A percentile compares a stretch with the other conserved stretches of the same genome.
These are phyloP conservation scores for Arthrobotrys sinensis DNA, from an alignment of 2,329 filamentous ascomycete genomes.

Conservation along the genomic window DNA sequence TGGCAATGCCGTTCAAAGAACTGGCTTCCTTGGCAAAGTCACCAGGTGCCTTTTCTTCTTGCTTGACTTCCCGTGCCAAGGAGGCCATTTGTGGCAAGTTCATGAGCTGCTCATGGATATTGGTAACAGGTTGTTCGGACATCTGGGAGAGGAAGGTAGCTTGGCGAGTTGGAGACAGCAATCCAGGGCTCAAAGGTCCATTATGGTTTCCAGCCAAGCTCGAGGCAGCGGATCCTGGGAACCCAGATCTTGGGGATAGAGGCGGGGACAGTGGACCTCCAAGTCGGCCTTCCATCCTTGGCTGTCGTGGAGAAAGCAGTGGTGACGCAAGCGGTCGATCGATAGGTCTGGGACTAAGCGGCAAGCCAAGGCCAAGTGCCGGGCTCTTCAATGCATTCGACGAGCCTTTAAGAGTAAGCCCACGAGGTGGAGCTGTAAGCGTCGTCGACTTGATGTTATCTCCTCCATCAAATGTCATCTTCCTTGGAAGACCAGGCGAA, in stretches of 20 bases:
- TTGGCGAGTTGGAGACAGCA: constrained; percentile 45
- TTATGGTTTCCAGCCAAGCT: constrained; percentile 29
- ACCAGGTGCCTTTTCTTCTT: constrained; percentile 57
- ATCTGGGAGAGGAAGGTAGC: constrained; percentile 50
- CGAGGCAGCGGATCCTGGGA: constrained; percentile 57
- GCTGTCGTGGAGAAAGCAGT: constrained; percentile 58
- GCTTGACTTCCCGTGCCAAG: constrained; percentile 58
- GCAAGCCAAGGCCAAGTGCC: constrained; percentile 54
- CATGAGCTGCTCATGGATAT: constrained; percentile 60
- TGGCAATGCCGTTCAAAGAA: constrained; percentile 59
- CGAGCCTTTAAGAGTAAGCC: constrained; percentile 42
- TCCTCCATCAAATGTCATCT: constrained; percentile 53
- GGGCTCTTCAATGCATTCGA: constrained; percentile 58
- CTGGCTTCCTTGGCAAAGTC: constrained; percentile 59
- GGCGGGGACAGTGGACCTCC: constrained; percentile 62
- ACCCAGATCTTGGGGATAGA: constrained; percentile 62
- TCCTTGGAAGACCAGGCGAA: constrained; percentile 52
- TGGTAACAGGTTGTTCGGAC: constrained; percentile 52
- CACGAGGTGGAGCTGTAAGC: constrained; percentile 48
- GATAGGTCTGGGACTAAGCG: constrained; percentile 63
- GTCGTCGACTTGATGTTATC: constrained; percentile 59
- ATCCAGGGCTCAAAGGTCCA: constrained; percentile 54
- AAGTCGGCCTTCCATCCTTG: constrained; percentile 50
- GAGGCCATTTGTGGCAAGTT: constrained; percentile 57
- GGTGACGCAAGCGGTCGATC: constrained; percentile 64